Evolutionary conservation across 2,329 filamentous ascomycete species (phyloP).

Genomic region (Botrytis deweyae): DNA sequence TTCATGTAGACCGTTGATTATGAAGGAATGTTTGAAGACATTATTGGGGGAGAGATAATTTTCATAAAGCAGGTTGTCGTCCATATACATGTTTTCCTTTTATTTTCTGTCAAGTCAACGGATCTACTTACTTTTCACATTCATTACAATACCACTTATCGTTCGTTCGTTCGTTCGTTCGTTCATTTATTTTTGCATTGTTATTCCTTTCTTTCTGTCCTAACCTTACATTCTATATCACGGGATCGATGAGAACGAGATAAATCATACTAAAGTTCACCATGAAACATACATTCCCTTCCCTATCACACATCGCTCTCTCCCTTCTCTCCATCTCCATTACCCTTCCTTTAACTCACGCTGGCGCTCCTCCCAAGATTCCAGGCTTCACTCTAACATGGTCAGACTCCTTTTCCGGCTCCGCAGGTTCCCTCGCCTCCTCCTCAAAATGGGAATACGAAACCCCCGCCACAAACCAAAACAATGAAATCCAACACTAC

Average conservation of each 20-base stretch:
- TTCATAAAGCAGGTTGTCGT: background rate
- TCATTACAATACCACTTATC: background rate
- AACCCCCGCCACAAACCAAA: background rate
- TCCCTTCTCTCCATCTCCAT: background rate
- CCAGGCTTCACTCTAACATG: background rate
- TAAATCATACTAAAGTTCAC: background rate
- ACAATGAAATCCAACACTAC: background rate
- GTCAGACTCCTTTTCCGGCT: background rate
- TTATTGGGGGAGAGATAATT: background rate
- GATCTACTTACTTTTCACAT: background rate
- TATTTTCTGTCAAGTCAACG: background rate
- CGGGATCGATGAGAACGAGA: background rate
- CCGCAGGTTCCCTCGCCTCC: background rate
- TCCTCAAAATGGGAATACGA: background rate
- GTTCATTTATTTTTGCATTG: background rate
- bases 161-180: background rate
- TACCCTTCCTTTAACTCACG: background rate
- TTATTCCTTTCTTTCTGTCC: background rate
- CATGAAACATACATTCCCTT: background rate
- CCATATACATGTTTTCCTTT: background rate
- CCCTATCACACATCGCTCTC: background rate
- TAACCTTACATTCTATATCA: background rate
- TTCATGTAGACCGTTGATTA: background rate
- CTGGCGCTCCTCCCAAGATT: background rate
- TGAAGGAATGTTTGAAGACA: background rate